Evolutionary conservation across 306 rosid species (phyloP).

Genomic region (Citrullus amarus): DNA sequence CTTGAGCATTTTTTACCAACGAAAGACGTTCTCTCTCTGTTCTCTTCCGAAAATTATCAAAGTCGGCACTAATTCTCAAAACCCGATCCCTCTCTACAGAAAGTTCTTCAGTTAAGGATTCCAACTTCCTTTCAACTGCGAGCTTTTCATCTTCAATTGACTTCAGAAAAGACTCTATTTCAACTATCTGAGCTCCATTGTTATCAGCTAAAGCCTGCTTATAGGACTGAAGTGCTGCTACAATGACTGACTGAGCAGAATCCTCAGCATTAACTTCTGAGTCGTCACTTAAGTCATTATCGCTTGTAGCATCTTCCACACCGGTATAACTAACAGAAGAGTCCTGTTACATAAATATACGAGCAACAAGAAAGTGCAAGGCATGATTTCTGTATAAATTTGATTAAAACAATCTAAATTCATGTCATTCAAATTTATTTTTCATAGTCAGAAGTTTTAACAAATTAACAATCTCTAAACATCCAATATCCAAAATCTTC

Average conservation of each 20-base stretch:
- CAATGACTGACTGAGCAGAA: constrained; percentile 34
- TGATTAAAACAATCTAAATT: not conserved
- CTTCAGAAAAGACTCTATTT: constrained; percentile 55
- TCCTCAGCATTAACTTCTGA: constrained; percentile 35
- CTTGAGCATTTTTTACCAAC: constrained; percentile 76
- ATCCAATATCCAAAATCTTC: not conserved
- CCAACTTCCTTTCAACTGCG: constrained; percentile 37
- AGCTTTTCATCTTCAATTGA: constrained; percentile 62
- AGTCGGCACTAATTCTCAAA: constrained; percentile 88
- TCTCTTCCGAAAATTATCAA: constrained; percentile 93
- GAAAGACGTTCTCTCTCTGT: constrained; percentile 85
- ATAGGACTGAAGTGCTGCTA: constrained; percentile 42
- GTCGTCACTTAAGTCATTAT: constrained; percentile 21
- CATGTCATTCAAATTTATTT: not conserved
- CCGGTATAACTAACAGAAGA: constrained; percentile 37
- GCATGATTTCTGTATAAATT: not conserved
- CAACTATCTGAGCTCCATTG: constrained; percentile 50
- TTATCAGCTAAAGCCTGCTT: constrained; percentile 65
- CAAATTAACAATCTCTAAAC: not conserved
- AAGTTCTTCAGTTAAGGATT: constrained; percentile 51
- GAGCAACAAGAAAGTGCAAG: constrained; percentile 17
- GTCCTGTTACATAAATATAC: constrained; percentile 49
- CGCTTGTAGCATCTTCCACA: constrained; percentile 30
- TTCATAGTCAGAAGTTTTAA: not conserved
- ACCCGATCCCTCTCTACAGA: constrained; percentile 49